Evolutionary conservation across 2,329 filamentous ascomycete species (phyloP).

Genomic region (Immersiporthe knoxdaviesiana): DNA sequence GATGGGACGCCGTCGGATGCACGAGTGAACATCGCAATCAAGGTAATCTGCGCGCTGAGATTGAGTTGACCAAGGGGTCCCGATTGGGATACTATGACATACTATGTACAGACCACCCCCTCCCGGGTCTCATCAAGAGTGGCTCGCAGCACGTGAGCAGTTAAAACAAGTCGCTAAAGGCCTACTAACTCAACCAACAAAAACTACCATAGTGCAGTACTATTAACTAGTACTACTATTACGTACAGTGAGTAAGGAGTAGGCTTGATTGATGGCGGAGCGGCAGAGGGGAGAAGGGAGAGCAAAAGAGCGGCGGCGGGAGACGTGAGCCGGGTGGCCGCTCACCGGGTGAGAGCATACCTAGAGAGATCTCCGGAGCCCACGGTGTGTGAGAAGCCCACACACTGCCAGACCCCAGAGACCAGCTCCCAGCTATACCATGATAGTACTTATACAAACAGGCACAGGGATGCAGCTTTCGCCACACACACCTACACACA

Average conservation of each 20-base stretch:
- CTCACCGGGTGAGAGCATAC: not conserved
- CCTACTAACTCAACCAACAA: too few species aligned
- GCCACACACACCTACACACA: not conserved
- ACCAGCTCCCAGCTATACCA: too few species aligned
- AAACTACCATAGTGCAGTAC: too few species aligned
- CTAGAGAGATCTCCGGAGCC: not conserved
- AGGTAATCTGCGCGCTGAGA: constrained; percentile 11
- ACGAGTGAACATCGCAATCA: constrained; percentile 16
- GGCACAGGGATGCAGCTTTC: not conserved
- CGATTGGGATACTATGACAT: too few species aligned
- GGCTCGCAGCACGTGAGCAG: constrained; percentile 8
- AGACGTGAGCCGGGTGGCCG: not conserved
- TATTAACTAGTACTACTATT: not conserved
- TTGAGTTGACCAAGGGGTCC: constrained; percentile 11
- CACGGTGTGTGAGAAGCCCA: not conserved
- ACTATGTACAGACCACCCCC: constrained; percentile 14
- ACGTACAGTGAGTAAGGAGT: not conserved
- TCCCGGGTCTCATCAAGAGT: constrained; percentile 1
- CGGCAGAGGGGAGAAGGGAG: too few species aligned
- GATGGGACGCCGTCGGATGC: constrained; percentile 8
- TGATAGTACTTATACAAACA: not conserved
- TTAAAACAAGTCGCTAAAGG: not conserved
- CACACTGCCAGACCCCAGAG: not conserved
- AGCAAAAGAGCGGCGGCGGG: too few species aligned
- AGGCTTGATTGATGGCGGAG: too few species aligned